A percentile compares a stretch with the other conserved stretches of the same genome.
These are phyloP conservation scores for Populus tomentosa DNA, from an alignment of 441 rosid species.

Conservation along the genomic window DNA sequence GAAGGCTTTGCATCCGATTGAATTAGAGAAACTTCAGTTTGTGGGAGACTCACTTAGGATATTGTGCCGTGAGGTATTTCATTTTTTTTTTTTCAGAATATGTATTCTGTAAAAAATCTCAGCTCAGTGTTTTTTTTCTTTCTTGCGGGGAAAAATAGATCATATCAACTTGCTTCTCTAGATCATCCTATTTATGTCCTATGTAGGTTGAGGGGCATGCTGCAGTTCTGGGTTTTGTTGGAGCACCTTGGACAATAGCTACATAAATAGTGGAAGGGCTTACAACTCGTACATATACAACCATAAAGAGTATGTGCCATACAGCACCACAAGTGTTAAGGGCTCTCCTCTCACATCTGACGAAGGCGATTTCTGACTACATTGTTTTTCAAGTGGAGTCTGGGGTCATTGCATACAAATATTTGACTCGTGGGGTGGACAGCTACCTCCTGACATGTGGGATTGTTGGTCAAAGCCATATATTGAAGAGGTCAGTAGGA, in stretches of 20 bases:
- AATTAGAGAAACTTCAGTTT: slow-evolving; percentile 62
- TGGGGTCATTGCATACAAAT: slow-evolving; percentile 95
- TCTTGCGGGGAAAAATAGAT: neutral
- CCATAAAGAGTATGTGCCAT: no score
- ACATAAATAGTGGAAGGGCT: no score
- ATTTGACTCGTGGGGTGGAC: slow-evolving; percentile 98
- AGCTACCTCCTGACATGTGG: slow-evolving; percentile 87
- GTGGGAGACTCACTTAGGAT: slow-evolving; percentile 79
- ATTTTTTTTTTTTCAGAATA: neutral
- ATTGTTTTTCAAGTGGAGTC: no score
- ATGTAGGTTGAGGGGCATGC: slow-evolving; percentile 70
- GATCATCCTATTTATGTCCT: slow-evolving; percentile 5
- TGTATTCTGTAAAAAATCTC: neutral
- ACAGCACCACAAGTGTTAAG: no score
- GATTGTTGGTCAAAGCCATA: slow-evolving; percentile 87
- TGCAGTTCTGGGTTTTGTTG: slow-evolving; percentile 84
- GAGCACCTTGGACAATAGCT: no score
- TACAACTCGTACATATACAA: no score
- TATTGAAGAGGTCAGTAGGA: slow-evolving; percentile 60
- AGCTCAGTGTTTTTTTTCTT: neutral
- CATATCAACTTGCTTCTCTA: slow-evolving; percentile 2
- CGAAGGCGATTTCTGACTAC: no score
- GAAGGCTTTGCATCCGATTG: slow-evolving; percentile 70
- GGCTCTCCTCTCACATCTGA: no score
- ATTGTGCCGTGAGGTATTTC: slow-evolving; percentile 66